Conservation (phyloP, 257 asterid species). For the Solanum sitiens region DNA sequence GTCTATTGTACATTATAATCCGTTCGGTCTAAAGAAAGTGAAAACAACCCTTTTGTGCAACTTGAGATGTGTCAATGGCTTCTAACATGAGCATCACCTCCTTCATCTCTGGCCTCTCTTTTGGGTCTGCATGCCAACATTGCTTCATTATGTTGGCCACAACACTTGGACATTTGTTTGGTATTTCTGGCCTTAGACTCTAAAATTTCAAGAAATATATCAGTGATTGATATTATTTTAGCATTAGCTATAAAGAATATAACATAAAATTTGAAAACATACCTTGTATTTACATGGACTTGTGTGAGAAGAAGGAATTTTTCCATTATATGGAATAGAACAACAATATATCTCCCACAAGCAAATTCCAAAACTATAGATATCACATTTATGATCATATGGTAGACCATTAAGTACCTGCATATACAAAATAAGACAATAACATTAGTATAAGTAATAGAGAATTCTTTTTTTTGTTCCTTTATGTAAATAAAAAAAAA, state of each 20-base stretch:
- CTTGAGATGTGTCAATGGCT: background rate
- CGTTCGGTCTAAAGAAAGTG: background rate
- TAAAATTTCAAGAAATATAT: background rate
- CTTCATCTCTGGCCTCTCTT: constrained; percentile 15
- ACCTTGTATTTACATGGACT: background rate
- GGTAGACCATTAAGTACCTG: background rate
- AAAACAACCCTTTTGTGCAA: background rate
- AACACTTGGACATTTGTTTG: background rate
- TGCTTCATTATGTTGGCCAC: constrained; percentile 11
- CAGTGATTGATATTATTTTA: background rate
- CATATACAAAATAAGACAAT: background rate
- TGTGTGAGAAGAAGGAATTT: background rate
- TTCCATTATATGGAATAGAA: background rate
- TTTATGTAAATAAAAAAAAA: background rate
- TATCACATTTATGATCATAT: constrained; percentile 19
- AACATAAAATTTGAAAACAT: background rate
- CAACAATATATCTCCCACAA: constrained; percentile 15
- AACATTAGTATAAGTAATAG: background rate
- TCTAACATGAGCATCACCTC: constrained; percentile 6
- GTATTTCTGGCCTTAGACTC: constrained; percentile 7
- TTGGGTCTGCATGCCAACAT: constrained; percentile 12
- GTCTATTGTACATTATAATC: background rate
- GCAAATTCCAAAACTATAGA: constrained; percentile 21
- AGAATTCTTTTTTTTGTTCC: background rate
- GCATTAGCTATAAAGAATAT: background rate